A percentile compares a stretch with the other conserved stretches of the same genome.
Evolutionary conservation across 108 stramenopile genomes (phyloP).

Genomic region (Conticribra weissflogii): DNA sequence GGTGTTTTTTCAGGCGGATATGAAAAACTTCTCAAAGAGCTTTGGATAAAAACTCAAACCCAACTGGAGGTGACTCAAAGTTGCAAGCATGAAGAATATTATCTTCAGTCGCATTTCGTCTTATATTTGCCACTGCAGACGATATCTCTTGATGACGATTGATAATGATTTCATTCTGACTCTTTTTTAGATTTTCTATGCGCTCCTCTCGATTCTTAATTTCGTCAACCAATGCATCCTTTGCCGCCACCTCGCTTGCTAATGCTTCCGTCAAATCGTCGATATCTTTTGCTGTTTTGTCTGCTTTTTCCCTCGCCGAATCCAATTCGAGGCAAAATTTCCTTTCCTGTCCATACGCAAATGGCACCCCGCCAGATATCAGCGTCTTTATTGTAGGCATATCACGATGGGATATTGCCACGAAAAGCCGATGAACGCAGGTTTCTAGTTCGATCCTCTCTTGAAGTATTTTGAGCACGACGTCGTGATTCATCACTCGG

Average conservation of each 20-base stretch:
- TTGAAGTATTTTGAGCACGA: slow-evolving; percentile 7
- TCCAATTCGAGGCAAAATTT: slow-evolving; percentile 15
- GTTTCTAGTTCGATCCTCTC: neutral
- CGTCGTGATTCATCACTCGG: slow-evolving; percentile 1
- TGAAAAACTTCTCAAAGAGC: slow-evolving; percentile 21
- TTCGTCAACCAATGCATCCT: neutral
- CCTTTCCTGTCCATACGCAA: slow-evolving; percentile 9
- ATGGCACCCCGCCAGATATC: slow-evolving; percentile 20
- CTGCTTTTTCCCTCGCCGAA: neutral
- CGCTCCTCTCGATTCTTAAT: slow-evolving; percentile 4
- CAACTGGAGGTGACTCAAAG: slow-evolving; percentile 2
- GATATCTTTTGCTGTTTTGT: slow-evolving; percentile 3
- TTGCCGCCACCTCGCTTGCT: neutral
- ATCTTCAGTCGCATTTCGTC: slow-evolving; percentile 15
- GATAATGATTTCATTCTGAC: slow-evolving; percentile 10
- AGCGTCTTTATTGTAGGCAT: slow-evolving; percentile 6
- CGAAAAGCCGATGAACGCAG: slow-evolving; percentile 11
- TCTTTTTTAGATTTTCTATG: slow-evolving; percentile 9
- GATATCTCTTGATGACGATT: slow-evolving; percentile 9
- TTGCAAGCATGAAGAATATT: slow-evolving; percentile 7
- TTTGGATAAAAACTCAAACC: slow-evolving; percentile 24
- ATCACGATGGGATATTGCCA: slow-evolving; percentile 28
- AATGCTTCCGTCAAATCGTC: neutral
- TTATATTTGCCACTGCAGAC: too few species aligned
- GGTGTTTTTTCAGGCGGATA: slow-evolving; percentile 6